Conservation (phyloP, 2,329 filamentous ascomycete species). For the Thelonectria olida region DNA sequence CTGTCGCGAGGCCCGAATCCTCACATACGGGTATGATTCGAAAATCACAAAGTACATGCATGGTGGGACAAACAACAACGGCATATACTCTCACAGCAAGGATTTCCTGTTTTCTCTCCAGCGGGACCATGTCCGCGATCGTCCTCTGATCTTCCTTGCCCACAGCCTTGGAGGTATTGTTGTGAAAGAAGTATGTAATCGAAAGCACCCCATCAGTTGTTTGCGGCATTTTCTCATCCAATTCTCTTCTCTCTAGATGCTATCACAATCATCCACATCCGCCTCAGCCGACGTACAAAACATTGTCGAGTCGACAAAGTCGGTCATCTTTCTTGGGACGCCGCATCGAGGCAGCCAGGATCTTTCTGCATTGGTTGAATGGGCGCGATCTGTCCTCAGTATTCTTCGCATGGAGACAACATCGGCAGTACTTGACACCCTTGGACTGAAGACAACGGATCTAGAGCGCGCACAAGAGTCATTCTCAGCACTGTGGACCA, state of each 20-base stretch:
- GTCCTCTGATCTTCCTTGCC: slow-evolving; percentile 17
- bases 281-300: slow-evolving; percentile 19
- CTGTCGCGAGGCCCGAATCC: slow-evolving; percentile 4
- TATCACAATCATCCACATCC: background rate
- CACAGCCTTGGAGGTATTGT: slow-evolving; percentile 18
- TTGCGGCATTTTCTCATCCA: background rate
- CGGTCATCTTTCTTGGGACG: slow-evolving; percentile 47
- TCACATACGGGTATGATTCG: slow-evolving; percentile 23
- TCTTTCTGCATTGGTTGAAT: slow-evolving; percentile 26
- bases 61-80: slow-evolving; percentile 4
- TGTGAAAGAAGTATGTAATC: slow-evolving; percentile 20
- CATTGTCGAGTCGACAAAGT: slow-evolving; percentile 35
- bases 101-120: slow-evolving; percentile 20
- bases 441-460: slow-evolving; percentile 22
- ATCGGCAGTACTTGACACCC: slow-evolving; percentile 1
- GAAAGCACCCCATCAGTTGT: background rate
- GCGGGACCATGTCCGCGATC: background rate
- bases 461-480: slow-evolving; percentile 21
- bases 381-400: slow-evolving; percentile 28
- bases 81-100: slow-evolving; percentile 17
- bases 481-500: slow-evolving; percentile 19
- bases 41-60: slow-evolving; percentile 25
- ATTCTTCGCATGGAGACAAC: slow-evolving; percentile 23
- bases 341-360: slow-evolving; percentile 43
- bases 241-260: slow-evolving; percentile 17